phyloP scores from a whole-genome alignment of 2,329 filamentous ascomycete genomes.

The Ophiostoma perfectum region DNA sequence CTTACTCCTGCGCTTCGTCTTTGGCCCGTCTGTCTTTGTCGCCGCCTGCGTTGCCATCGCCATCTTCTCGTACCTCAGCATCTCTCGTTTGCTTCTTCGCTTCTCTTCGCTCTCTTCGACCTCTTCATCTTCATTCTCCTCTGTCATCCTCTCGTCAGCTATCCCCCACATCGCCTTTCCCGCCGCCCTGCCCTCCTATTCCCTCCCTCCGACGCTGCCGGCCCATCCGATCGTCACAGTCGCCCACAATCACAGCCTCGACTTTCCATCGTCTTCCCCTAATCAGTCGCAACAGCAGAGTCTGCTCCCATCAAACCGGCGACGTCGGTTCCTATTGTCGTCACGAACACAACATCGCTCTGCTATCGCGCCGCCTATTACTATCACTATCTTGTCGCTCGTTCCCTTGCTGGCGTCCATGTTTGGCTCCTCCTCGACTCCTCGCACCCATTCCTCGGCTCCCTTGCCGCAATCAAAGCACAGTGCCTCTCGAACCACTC shows the following conservation, averaged over 20 bases:
- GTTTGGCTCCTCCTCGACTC: neutral
- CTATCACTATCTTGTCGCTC: neutral
- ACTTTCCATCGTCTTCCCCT: neutral
- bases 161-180: neutral
- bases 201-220: constrained; percentile 5
- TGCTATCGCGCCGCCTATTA: neutral
- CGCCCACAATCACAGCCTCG: neutral
- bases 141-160: neutral
- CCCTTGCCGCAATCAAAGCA: constrained; percentile 1
- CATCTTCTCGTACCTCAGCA: neutral
- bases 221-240: neutral
- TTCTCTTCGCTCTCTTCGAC: neutral
- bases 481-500: too few species aligned
- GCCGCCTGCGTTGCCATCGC: neutral
- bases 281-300: too few species aligned
- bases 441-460: constrained; percentile 3
- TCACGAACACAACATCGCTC: neutral
- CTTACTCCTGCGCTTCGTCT: constrained; percentile 5
- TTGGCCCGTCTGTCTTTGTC: neutral
- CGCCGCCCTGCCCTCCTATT: neutral
- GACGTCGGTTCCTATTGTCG: too few species aligned
- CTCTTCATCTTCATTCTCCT: neutral
- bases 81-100: neutral
- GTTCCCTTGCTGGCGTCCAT: neutral
- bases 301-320: too few species aligned